Evolutionary conservation across 192 early-diverging fungal species (phyloP).

Genomic region (Entomortierella chlamydospora): DNA sequence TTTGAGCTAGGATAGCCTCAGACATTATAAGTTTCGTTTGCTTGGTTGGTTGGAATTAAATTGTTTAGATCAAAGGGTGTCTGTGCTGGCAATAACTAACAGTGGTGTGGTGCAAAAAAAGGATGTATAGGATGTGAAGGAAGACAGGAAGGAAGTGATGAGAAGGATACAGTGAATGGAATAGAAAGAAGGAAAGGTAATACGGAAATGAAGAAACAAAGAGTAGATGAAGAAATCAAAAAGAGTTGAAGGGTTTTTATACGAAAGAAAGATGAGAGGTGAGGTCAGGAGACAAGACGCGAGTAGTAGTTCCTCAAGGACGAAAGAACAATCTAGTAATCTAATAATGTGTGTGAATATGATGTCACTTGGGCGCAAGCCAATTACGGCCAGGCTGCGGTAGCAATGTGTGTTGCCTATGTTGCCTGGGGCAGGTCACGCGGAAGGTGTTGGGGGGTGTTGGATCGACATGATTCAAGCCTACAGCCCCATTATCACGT

Average conservation of each 20-base stretch:
- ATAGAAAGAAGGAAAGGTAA: slow-evolving; percentile 22
- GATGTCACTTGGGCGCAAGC: too few species aligned
- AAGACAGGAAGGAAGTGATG: neutral
- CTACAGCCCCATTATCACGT: too few species aligned
- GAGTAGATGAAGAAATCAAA: slow-evolving; percentile 3
- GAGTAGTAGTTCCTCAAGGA: neutral
- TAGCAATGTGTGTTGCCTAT: too few species aligned
- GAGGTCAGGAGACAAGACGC: neutral
- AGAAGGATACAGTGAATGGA: neutral
- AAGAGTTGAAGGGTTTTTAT: slow-evolving; percentile 17
- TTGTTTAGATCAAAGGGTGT: neutral
- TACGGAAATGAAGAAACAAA: slow-evolving; percentile 26
- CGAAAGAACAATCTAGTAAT: neutral
- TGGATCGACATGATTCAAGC: too few species aligned
- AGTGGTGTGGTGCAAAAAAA: neutral
- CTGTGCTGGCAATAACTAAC: neutral
- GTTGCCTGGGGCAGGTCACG: too few species aligned
- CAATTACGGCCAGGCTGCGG: too few species aligned
- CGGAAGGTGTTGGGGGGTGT: too few species aligned
- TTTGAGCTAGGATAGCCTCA: slow-evolving; percentile 43
- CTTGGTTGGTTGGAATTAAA: neutral
- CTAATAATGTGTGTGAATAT: too few species aligned
- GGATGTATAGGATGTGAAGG: neutral
- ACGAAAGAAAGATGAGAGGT: neutral
- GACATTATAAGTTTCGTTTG: slow-evolving; percentile 23